A percentile compares a stretch with the other conserved stretches of the same genome.
Evolutionary conservation across 345 rosid genomes (phyloP).

Genomic region (Citrus glauca): DNA sequence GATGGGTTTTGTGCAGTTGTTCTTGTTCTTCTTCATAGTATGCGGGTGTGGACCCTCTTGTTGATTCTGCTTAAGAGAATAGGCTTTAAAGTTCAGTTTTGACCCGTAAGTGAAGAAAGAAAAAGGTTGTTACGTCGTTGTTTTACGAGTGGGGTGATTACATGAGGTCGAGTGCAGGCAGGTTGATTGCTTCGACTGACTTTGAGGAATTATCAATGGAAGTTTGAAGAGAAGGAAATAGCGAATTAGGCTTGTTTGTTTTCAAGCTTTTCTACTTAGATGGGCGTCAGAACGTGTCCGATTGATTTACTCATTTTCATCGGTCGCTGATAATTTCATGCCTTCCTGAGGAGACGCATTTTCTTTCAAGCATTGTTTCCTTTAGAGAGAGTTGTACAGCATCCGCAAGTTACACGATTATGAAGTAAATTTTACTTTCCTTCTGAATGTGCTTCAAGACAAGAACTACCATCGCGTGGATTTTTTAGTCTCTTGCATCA

Average conservation of each 20-base stretch:
- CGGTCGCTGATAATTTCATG: too few relatives aligned
- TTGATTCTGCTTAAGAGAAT: background rate
- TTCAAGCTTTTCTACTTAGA: background rate
- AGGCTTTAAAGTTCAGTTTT: background rate
- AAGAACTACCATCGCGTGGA: too few relatives aligned
- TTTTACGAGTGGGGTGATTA: background rate
- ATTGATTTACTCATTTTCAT: too few relatives aligned
- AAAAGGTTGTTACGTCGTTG: background rate
- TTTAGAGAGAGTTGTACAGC: too few relatives aligned
- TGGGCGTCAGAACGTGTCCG: background rate
- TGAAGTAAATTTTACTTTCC: too few relatives aligned
- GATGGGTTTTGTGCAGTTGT: slow-evolving; percentile 2
- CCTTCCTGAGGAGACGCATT: too few relatives aligned
- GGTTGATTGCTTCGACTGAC: background rate
- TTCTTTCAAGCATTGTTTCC: too few relatives aligned
- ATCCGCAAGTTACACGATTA: too few relatives aligned
- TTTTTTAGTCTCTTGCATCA: too few relatives aligned
- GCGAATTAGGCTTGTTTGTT: background rate
- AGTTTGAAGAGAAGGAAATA: background rate
- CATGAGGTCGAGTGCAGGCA: background rate
- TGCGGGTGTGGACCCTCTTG: background rate
- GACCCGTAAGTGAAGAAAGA: background rate
- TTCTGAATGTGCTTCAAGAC: too few relatives aligned
- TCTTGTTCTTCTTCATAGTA: background rate
- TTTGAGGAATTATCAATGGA: background rate